Evolutionary conservation across 129 eudicot species (phyloP), one percentile per base, ranked within the genome.

Genomic region (Gnaphalium uliginosum): DNA sequence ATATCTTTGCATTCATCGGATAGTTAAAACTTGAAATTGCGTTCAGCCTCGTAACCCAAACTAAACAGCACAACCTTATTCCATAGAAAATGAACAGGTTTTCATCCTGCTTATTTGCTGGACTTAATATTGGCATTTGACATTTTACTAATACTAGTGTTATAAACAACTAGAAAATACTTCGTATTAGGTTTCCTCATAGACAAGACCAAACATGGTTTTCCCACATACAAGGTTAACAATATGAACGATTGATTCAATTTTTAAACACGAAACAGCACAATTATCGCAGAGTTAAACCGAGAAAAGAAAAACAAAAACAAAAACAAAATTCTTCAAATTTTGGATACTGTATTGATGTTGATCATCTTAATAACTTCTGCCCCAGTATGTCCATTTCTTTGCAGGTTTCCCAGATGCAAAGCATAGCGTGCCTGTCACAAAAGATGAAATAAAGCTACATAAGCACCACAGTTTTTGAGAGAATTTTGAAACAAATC

Each of bases 381-480:
- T 70, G 6, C 96, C 92, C 96, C 92, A 90, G 81, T 90, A 90
- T 8, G 88, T 83, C 92, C 96, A 90, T 73, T 83, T 90, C 77
- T 79, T 87, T 17, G 92, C 96, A 22, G 88, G 96, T 74, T 87
- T 90, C 4, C 92, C 96, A 0, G 92, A 90, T 8, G 92, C 92
- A 76, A 90, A 90, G 79, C 96, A 90, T 76, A 83, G 39, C 1
- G 92, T 90, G 10, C 87, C 92, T 90, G 89, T 58, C 21, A 53
- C 68, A 33, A 53, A 64, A 29, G 14, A 14, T 9, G 14, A 33
- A 33, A 33, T 1, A 13, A 24, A 37, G 53, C 22, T 24, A 18
- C 21, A 60, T 61, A 39, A 60, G 43, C 54, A 65, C 13, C 66
- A 18, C 66, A 18, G 26, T 50, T n/a, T 50, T 48, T 15, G 8